Base-by-base conservation (phyloP, 345 rosid genomes). In the Crucihimalaya himalaica region DNA sequence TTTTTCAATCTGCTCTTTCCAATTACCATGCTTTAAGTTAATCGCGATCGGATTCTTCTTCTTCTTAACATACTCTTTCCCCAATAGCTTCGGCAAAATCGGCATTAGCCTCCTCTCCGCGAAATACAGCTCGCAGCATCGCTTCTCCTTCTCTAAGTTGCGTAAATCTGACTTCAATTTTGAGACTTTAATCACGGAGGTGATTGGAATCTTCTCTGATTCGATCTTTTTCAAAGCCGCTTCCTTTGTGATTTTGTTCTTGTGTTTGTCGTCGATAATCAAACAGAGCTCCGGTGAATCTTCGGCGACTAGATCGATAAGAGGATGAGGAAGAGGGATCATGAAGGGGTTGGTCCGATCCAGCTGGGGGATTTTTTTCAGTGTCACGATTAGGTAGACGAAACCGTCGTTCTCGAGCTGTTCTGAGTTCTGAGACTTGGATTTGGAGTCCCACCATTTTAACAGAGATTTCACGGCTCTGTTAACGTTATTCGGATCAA, bases 1-100 rank as follows among this genome's bases (percentile, higher is more conserved):
- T 28, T 58, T 86, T 5, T 84, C 81, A 13, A 90, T 46, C 85
- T 88, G 91, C 77, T 90, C 96, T 77, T 86, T 90, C 96, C 96
- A 90, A 35, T 84, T 85, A 47, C 81, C 80, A 8, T 81, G 81
- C 47, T 58, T 82, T 68, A 89, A 55, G 68, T 85, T 83, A 8
- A 90, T 60, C 9, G 78, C 83, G 18, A 90, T 80, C 0, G 82
- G 83, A 62, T 68, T 84, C 87, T 83, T 90, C 88, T 85, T 90
- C 87, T 82, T 90, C 88, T 83, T 90, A 10, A 71, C 85, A 23
- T 84, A 87, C 14, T 85, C 88, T 59, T 86, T 90, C 80, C 91
- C 96, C 37, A 88, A 18, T 21, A 90, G 63, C 82, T 85, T 85
- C 2, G 93, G 96, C 81, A 88, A 66, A 12, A 37, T 21, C 61